Evolutionary conservation across 208 protist species (phyloP), one percentile per base, ranked within the genome.

Genomic region (Crithidia acanthocephali): DNA sequence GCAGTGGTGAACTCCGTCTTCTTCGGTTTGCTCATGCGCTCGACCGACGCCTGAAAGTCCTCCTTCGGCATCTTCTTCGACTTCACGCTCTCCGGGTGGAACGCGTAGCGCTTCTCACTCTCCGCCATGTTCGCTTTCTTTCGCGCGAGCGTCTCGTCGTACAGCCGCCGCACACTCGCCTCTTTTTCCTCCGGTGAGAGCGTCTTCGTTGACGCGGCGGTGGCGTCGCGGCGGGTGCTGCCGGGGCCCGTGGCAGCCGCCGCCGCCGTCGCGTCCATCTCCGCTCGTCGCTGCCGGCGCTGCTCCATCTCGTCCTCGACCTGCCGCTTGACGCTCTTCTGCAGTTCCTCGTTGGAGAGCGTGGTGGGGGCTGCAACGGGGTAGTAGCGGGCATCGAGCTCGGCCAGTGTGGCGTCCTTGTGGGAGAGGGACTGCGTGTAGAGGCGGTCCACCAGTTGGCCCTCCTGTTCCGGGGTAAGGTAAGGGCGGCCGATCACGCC

Each of bases 331-430:
- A 95, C 85, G 58, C 90, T 95, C 63, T 78, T 74, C 63, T 92
- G 79, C 30, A 97, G 68, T 33, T 72, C 62, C 57, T 88, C 82
- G 22, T 83, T 68, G 18, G 82, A 63, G 18, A 97, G 83, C 23
- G 59, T 81, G 55, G 74, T 66, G n/a, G 68, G 59, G 20, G 62
- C 50, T 16, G 68, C 79, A 11, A 84, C 78, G 13, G 89, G 89
- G 67, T 97, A 97, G 72, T 87, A 94, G 32, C 88, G 87, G 15
- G 71, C 50, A 18, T 97, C 86, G 13, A 95, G 79, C 68, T 87
- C 74, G 33, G 80, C 67, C 50, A 95, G 15, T 16, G 56, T 80
- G 1, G 80, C 63, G 63, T 89, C 65, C 56, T 81, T 83, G 37
- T 71, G 76, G 23, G 79, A 78, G 2, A 97, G 53, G 0, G 87